These are phyloP conservation scores for Kluyveromyces marxianus DNA, from an alignment of 1,139 yeast genomes.

Conservation along the genomic window DNA sequence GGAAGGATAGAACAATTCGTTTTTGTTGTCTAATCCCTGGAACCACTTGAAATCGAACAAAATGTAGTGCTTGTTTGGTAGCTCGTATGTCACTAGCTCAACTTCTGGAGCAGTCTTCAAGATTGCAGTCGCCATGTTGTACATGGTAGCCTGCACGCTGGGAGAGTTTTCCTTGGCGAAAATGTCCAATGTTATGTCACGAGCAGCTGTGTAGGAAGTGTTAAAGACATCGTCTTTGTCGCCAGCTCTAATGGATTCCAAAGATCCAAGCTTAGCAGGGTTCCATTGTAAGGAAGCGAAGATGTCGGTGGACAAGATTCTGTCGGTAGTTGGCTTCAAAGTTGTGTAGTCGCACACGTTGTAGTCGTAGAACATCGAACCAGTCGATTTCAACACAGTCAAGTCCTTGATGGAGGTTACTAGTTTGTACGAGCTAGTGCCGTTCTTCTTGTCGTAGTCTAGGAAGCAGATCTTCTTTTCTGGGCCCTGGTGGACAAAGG, in stretches of 20 bases:
- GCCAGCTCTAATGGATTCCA: conserved; percentile 43
- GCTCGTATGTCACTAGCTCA: conserved; percentile 56
- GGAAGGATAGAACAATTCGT: conserved; percentile 83
- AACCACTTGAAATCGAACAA: conserved; percentile 72
- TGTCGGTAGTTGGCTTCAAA: conserved; percentile 69
- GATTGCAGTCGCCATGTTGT: conserved; percentile 75
- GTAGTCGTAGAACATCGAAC: conserved; percentile 86
- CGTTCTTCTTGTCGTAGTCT: conserved; percentile 38
- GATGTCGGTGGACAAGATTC: conserved; percentile 83
- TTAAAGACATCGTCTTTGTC: conserved; percentile 64
- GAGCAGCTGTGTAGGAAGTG: conserved; percentile 49
- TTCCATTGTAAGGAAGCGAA: conserved; percentile 69
- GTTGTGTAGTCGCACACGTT: conserved; percentile 84
- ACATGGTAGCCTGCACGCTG: conserved; percentile 94
- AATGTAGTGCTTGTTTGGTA: conserved; percentile 89
- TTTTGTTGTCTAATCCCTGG: conserved; percentile 71
- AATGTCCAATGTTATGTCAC: conserved; percentile 60
- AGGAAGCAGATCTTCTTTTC: conserved; percentile 62
- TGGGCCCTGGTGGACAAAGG: conserved; percentile 76
- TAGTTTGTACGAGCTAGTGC: conserved; percentile 45
- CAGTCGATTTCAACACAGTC: conserved; percentile 88
- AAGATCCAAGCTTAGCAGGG: conserved; percentile 41
- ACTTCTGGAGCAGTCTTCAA: conserved; percentile 51
- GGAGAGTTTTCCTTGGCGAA: conserved; percentile 84
- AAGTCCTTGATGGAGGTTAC: conserved; percentile 73